Percentiles rank a stretch among this genome's conserved stretches.
Conservation (phyloP, 148 eudicot species). For the Rhododendron vialii region DNA sequence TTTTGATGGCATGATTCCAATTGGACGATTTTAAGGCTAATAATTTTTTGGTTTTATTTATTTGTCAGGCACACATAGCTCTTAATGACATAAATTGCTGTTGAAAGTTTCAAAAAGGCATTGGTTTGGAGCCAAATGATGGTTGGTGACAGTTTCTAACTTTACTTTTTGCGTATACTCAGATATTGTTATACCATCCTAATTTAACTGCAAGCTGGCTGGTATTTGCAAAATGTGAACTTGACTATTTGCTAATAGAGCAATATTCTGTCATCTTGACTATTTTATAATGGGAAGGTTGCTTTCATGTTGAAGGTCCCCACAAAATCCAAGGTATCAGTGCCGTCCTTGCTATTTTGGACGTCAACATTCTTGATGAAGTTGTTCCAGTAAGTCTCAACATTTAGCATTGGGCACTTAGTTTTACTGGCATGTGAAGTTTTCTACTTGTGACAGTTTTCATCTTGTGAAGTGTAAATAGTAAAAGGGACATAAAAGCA, state of each 20-base stretch:
- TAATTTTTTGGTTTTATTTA: not conserved
- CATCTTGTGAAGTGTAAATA: not conserved
- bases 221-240: not conserved
- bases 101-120: conserved; percentile 76
- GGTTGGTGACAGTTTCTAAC: conserved; percentile 33
- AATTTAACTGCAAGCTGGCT: not conserved
- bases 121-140: conserved; percentile 80
- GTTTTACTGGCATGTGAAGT: conserved; percentile 9
- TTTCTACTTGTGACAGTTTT: not conserved
- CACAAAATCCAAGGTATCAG: conserved; percentile 48
- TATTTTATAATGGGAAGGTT: too few species aligned
- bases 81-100: conserved; percentile 48
- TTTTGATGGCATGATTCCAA: not conserved
- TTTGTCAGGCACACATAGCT: too few species aligned
- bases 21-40: not conserved
- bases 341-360: conserved; percentile 11
- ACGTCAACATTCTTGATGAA: conserved; percentile 54
- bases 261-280: too few species aligned
- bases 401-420: not conserved
- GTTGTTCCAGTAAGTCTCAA: conserved; percentile 42
- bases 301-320: conserved; percentile 10
- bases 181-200: not conserved
- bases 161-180: not conserved
- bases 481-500: too few species aligned
- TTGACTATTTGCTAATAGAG: too few species aligned